Conservation (phyloP, 2,329 filamentous ascomycete species). For the Verticillium nonalfalfae region DNA sequence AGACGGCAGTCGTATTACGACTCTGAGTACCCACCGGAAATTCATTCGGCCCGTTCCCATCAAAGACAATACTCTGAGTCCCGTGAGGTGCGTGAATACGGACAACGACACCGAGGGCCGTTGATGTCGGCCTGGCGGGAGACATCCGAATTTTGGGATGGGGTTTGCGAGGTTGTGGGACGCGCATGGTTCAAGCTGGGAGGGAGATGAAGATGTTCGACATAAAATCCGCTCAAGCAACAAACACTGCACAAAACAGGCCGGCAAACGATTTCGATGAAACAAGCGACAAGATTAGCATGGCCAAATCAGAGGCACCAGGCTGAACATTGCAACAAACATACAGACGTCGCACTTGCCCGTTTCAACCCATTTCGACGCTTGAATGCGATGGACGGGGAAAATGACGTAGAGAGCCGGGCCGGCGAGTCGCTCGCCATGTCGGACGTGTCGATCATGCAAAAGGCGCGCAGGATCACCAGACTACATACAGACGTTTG, state of each 20-base stretch:
- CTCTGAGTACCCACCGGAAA: not conserved
- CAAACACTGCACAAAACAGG: not conserved
- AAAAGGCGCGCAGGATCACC: not conserved
- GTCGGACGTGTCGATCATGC: not conserved
- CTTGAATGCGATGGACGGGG: not conserved
- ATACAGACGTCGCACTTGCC: not conserved
- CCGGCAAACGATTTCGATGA: not conserved
- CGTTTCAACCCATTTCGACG: not conserved
- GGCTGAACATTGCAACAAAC: not conserved
- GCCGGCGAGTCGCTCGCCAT: not conserved
- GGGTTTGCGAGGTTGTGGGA: conserved; percentile 29
- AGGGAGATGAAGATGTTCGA: conserved; percentile 4
- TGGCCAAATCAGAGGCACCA: not conserved
- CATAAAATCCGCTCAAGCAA: not conserved
- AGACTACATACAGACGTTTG: not conserved
- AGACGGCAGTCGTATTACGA: not conserved
- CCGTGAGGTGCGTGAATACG: not conserved
- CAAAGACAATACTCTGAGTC: not conserved
- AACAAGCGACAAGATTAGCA: not conserved
- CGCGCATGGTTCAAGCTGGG: conserved; percentile 27
- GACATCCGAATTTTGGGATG: conserved; percentile 30
- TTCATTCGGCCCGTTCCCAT: not conserved
- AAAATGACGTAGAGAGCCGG: not conserved
- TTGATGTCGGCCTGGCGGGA: conserved; percentile 18
- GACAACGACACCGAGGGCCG: conserved; percentile 1